Percentiles rank a stretch among this genome's conserved stretches.
phyloP scores from a whole-genome alignment of 1,284 basidiomycete genomes.

The Trichosporon coremiiforme region DNA sequence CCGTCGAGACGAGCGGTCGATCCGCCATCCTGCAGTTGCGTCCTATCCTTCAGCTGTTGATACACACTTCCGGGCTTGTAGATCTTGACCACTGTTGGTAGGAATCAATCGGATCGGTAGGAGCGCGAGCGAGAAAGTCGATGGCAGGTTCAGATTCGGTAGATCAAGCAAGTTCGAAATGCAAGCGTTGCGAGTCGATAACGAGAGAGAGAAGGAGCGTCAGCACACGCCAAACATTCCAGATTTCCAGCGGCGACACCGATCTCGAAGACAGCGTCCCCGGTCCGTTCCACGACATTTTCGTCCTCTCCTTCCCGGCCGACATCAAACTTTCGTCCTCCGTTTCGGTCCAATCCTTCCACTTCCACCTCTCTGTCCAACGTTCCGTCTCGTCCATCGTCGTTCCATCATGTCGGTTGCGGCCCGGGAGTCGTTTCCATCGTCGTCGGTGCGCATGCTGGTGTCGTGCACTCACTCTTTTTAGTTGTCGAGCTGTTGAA shows the following conservation, averaged over 20 bases:
- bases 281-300: neutral
- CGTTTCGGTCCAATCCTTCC: neutral
- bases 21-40: neutral
- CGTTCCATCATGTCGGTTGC: neutral
- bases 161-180: neutral
- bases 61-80: conserved; percentile 25
- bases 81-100: conserved; percentile 23
- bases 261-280: neutral
- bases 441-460: conserved; percentile 14
- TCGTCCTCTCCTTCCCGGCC: neutral
- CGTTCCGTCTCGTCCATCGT: neutral
- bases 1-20: neutral
- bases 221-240: neutral
- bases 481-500: conserved; percentile 18
- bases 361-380: neutral
- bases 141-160: neutral
- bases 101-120: conserved; percentile 5
- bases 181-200: neutral
- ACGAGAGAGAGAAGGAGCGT: conserved; percentile 11
- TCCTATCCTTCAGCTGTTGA: conserved; percentile 3
- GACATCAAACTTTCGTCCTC: conserved; percentile 1
- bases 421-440: conserved; percentile 2
- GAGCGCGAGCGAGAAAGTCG: neutral
- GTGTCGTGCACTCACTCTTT: conserved; percentile 8
- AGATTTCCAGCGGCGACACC: conserved; percentile 13